Base-by-base conservation (phyloP, 345 rosid species). In the Rhizophora apiculata region DNA sequence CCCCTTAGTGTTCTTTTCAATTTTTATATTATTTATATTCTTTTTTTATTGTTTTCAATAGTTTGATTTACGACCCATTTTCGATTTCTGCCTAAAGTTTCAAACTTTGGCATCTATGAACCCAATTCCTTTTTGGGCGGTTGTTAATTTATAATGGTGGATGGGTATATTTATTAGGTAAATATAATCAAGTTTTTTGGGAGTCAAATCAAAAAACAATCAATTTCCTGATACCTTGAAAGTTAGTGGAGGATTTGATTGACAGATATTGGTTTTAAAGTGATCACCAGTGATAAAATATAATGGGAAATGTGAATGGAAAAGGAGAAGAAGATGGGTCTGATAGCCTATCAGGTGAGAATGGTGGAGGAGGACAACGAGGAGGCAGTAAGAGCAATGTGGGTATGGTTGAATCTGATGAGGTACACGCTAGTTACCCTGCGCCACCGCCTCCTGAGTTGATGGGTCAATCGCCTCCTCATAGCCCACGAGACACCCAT, bases 401-500 rank as follows among this genome's bases (percentile, higher is more conserved):
- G 54, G 79, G 81, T 51, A 78, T 85, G 85, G 70, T 71, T 69
- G 81, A 78, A 62, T 72, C 85, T 13, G 85, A 82, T 65, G 92
- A 74, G 34, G 48, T 68, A 13, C 72, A 24, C n/a, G 67, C 48
- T 57, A 46, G 53, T 19, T 72, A 48, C 62, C 60, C 62, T 60
- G 57, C 63, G 3, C 79, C 78, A 19, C 76, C 82, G 19, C 76
- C 82, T 11, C 78, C 81, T 56, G 87, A 82, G 67, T 76, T 85
- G 78, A 89, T 91, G 91, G 95, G 95, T 67, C 98, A 91, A 68
- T 94, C 97, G 15, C 95, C 97, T 77, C 97, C 96, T 79, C 92
- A 85, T 59, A 91, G 94, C 74, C 97, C 97, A 55, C 81, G 91
- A 54, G 85, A 92, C 55, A 87, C 87, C 46, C 90, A 87, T 68